A percentile compares a stretch with the other conserved stretches of the same genome.
phyloP scores from a whole-genome alignment of 2,329 filamentous ascomycete species.

The Endoconidiophora polonica region DNA sequence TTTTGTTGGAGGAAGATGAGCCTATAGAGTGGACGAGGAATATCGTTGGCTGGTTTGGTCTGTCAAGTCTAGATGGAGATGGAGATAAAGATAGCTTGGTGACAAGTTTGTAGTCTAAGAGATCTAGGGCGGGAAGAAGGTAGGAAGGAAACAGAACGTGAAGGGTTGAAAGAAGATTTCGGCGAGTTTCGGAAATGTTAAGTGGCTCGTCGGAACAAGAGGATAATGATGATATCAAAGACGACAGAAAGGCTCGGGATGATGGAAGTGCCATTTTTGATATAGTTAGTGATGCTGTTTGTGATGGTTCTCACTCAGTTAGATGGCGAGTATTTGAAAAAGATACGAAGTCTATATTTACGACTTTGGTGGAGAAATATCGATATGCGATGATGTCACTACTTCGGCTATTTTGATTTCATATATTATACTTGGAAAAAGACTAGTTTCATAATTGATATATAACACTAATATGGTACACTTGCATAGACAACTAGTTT shows the following conservation, averaged over 20 bases:
- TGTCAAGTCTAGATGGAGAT: neutral
- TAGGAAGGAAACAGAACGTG: conserved; percentile 73
- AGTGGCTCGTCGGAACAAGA: neutral
- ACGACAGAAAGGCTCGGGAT: conserved; percentile 1
- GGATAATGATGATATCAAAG: conserved; percentile 3
- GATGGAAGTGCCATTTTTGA: conserved; percentile 16
- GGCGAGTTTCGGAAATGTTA: conserved; percentile 10
- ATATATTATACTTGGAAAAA: neutral
- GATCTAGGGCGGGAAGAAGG: conserved; percentile 69
- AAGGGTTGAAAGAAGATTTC: conserved; percentile 49
- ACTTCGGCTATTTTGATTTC: too few species aligned
- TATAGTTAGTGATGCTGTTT: conserved; percentile 17
- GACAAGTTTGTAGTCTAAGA: conserved; percentile 65
- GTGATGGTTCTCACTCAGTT: too few species aligned
- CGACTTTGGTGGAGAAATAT: too few species aligned
- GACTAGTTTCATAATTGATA: neutral
- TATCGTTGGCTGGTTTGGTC: too few species aligned
- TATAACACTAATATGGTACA: neutral
- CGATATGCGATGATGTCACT: too few species aligned
- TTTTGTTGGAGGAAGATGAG: neutral
- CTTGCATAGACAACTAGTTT: neutral
- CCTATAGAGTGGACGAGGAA: neutral
- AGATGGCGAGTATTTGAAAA: too few species aligned
- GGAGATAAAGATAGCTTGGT: neutral
- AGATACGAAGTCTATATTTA: too few species aligned